Evolutionary conservation across 2,329 filamentous ascomycete species (phyloP), one percentile per base, ranked within the genome.

Genomic region (Pseudodiploospora longispora): DNA sequence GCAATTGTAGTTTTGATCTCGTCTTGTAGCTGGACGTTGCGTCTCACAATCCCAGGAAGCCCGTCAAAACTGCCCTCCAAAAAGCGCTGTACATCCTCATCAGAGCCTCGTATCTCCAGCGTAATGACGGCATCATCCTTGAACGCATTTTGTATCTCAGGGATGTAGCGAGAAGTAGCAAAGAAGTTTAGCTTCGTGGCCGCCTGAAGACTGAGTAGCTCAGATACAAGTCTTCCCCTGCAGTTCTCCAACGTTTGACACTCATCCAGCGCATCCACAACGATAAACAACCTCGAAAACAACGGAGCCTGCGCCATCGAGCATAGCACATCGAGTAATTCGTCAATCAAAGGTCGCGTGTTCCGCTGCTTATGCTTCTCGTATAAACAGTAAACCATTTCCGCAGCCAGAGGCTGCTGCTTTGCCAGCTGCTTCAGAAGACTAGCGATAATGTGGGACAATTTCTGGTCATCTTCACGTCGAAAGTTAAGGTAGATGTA

Each of bases 241-340:
- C 32, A 19, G 12, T 2, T 3, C 5, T 9, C 8, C 8, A 12
- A 34, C 12, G 33, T 31, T 27, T 45, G 12, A 2, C 29, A 44
- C 31, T 44, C 43, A 8, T 45, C 43, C 6, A 45, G 38, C 4
- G 33, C 33, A 41, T 45, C 43, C 9, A 45, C 31, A 10, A 45
- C 30, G 8, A 45, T 41, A 10, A 30, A 45, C 1, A 45, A 33
- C 4, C 19, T 7, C 10, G 42, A 40, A 6, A 32, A 45, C 10
- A 39, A 12, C 12, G 32, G 9, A 34, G 32, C 32, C 4, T 35
- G 31, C 1, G 27, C n/a, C 19, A 41, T 9, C 7, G 8, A 3
- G 2, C 6, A 6, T 3, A 45, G 35, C 7, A 19, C 27, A 6
- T 30, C 7, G 3, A 30, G 27, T 4, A 45, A 12, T 10, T 41